phyloP scores from a whole-genome alignment of 352 stramenopile genomes.

The Lagenidium sp. region DNA sequence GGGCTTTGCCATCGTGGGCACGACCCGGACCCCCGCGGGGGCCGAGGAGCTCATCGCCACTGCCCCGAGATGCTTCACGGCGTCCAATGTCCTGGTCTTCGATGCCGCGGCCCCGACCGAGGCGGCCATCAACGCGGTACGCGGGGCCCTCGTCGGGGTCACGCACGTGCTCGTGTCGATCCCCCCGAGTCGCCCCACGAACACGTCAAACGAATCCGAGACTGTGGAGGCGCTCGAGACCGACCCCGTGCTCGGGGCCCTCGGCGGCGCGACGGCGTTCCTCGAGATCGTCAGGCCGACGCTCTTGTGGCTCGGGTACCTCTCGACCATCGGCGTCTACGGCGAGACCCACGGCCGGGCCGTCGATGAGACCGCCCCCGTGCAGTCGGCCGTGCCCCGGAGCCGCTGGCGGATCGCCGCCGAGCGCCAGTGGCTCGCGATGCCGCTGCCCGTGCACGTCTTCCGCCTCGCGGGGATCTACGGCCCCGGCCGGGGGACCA shows the following conservation, averaged over 20 bases:
- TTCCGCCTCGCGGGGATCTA: slow-evolving; percentile 92
- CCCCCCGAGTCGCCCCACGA: slow-evolving; percentile 33
- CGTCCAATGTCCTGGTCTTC: slow-evolving; percentile 72
- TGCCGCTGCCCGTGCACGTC: slow-evolving; percentile 61
- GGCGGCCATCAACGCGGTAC: slow-evolving; percentile 17
- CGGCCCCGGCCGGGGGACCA: slow-evolving; percentile 69
- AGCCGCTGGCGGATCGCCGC: slow-evolving; percentile 72
- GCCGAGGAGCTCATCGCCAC: slow-evolving; percentile 24
- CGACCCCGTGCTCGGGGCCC: slow-evolving; percentile 65
- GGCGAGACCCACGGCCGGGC: slow-evolving; percentile 77
- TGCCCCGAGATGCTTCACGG: slow-evolving; percentile 32
- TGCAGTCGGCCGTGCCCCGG: slow-evolving; percentile 48
- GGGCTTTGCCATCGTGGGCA: slow-evolving; percentile 68
- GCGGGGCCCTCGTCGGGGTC: slow-evolving; percentile 35
- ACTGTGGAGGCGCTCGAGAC: slow-evolving; percentile 27
- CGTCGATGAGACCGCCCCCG: slow-evolving; percentile 77
- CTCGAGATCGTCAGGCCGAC: slow-evolving; percentile 26
- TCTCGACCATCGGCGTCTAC: slow-evolving; percentile 93
- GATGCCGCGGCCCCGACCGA: slow-evolving; percentile 57
- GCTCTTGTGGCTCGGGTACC: slow-evolving; percentile 84
- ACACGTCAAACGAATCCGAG: no score
- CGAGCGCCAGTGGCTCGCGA: slow-evolving; percentile 70
- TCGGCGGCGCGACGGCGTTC: slow-evolving; percentile 32
- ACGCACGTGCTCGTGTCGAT: slow-evolving; percentile 80
- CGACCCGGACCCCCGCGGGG: slow-evolving; percentile 46